These are phyloP conservation scores for Phoenix roebelenii DNA, from an alignment of 176 grass and related monocot species.

Conservation along the genomic window DNA sequence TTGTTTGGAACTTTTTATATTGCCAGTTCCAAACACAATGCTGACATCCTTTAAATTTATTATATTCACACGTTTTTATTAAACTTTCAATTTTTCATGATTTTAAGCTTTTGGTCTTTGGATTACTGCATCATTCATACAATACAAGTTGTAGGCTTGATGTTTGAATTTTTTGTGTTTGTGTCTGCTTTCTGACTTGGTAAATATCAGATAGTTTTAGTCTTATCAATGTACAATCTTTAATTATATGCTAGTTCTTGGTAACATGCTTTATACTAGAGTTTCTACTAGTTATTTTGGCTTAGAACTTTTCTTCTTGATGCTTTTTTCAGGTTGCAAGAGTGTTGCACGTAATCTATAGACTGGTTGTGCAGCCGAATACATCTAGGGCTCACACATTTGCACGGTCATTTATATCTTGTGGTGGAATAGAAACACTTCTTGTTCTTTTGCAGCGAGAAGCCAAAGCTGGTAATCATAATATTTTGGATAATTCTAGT, in stretches of 20 bases:
- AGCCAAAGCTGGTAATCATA: slow-evolving; percentile 66
- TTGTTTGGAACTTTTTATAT: no score
- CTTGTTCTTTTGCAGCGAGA: slow-evolving; percentile 87
- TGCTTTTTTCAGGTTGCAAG: slow-evolving; percentile 81
- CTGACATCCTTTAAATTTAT: no score
- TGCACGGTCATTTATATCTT: slow-evolving; percentile 77
- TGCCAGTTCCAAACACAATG: no score
- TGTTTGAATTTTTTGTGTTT: no score
- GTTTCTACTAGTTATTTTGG: background rate
- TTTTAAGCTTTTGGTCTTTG: no score
- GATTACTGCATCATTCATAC: no score
- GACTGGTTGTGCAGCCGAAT: slow-evolving; percentile 88
- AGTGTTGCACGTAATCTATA: slow-evolving; percentile 92
- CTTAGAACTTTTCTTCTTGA: background rate
- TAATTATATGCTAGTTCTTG: background rate
- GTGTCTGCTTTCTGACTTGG: no score
- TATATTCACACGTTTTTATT: no score
- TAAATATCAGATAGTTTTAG: no score
- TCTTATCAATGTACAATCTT: no score
- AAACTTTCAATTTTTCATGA: no score
- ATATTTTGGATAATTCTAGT: slow-evolving; percentile 45
- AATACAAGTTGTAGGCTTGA: no score
- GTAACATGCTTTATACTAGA: background rate
- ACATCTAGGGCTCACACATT: slow-evolving; percentile 73
- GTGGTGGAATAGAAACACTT: slow-evolving; percentile 78